phyloP scores from a whole-genome alignment of 2,329 filamentous ascomycete genomes.

The Alternaria brassicicola region DNA sequence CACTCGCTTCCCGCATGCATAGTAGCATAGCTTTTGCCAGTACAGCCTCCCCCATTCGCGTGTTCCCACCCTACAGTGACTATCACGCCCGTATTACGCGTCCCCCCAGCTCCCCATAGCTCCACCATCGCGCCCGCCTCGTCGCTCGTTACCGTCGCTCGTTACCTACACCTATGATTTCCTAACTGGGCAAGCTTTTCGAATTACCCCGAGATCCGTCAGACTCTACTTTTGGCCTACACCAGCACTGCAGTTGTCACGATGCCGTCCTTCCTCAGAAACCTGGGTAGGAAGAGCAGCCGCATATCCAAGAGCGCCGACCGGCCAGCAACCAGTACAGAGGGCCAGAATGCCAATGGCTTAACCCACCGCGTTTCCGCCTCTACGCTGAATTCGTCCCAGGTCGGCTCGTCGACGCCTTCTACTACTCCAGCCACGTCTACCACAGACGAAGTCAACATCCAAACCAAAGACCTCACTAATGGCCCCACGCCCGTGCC shows the following conservation, averaged over 20 bases:
- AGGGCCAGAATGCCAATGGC: constrained; percentile 33
- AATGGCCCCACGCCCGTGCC: constrained; percentile 53
- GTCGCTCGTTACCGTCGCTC: constrained; percentile 18
- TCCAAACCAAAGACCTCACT: constrained; percentile 62
- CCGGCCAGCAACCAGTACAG: constrained; percentile 22
- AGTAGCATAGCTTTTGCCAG: constrained; percentile 24
- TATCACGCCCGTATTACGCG: constrained; percentile 34
- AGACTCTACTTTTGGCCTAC: background rate
- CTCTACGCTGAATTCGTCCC: constrained; percentile 64
- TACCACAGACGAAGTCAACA: constrained; percentile 72
- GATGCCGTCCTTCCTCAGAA: constrained; percentile 71
- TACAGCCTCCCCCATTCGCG: constrained; percentile 23
- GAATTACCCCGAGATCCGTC: background rate
- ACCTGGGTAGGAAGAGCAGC: constrained; percentile 73
- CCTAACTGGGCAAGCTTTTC: background rate
- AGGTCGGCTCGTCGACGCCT: constrained; percentile 72
- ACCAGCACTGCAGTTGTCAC: constrained; percentile 17
- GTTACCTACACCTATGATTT: background rate
- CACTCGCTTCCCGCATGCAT: constrained; percentile 29
- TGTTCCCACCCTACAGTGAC: constrained; percentile 20
- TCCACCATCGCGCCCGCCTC: constrained; percentile 14
- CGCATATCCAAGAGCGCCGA: constrained; percentile 64
- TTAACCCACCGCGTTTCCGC: constrained; percentile 64
- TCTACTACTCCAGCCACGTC: constrained; percentile 68
- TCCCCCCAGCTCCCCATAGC: constrained; percentile 21